Evolutionary conservation across 1,284 basidiomycete genomes (phyloP).

Genomic region (Anthracocystis walkeri): DNA sequence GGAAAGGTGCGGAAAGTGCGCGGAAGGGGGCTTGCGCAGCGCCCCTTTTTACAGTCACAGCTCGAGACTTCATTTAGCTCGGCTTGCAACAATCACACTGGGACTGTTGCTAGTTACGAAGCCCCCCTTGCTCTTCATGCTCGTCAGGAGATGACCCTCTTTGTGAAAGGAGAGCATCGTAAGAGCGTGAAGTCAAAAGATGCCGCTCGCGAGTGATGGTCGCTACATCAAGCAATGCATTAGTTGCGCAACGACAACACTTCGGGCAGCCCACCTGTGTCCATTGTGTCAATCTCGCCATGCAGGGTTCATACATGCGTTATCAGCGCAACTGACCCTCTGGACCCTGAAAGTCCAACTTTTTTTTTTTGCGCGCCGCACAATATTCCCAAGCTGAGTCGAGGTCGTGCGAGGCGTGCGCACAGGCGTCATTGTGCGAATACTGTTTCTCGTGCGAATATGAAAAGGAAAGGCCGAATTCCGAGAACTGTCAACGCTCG

Average conservation of each 20-base stretch:
- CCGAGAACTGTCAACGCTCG: conserved; percentile 7
- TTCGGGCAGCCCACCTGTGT: conserved; percentile 3
- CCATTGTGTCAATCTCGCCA: conserved; percentile 5
- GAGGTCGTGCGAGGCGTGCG: conserved; percentile 31
- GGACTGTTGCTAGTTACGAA: background rate
- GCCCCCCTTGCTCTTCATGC: conserved; percentile 1
- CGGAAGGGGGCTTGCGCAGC: conserved; percentile 1
- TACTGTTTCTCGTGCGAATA: conserved; percentile 23
- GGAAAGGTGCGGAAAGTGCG: background rate
- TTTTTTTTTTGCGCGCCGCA: conserved; percentile 11
- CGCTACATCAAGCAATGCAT: background rate
- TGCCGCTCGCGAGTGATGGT: conserved; percentile 1
- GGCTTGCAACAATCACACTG: background rate
- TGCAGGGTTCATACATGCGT: conserved; percentile 36
- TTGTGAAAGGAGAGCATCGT: background rate
- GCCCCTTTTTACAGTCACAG: conserved; percentile 2
- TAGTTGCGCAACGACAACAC: too few relatives aligned
- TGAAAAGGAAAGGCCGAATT: conserved; percentile 17
- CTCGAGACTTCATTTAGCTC: background rate
- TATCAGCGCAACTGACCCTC: conserved; percentile 30
- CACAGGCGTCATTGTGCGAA: conserved; percentile 17
- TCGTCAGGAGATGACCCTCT: background rate
- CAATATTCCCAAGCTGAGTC: conserved; percentile 13
- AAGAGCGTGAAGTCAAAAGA: background rate
- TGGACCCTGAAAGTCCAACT: conserved; percentile 37